Evolutionary conservation across 257 asterid species (phyloP).

Genomic region (Solanum pennellii): DNA sequence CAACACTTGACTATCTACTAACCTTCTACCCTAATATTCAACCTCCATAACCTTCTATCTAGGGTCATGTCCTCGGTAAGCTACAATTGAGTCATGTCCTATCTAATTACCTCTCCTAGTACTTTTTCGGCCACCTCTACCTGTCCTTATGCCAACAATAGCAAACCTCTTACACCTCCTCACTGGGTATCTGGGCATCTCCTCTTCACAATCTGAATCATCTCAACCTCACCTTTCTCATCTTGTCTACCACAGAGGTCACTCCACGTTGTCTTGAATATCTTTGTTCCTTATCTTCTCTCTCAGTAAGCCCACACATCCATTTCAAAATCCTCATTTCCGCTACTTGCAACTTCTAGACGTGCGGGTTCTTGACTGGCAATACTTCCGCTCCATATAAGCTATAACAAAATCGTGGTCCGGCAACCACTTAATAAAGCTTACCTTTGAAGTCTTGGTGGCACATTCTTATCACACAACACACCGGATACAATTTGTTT

Average conservation of each 20-base stretch:
- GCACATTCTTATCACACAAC: not conserved
- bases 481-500: not conserved
- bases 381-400: not conserved
- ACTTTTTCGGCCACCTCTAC: not conserved
- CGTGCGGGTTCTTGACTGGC: not conserved
- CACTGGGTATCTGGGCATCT: not conserved
- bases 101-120: not conserved
- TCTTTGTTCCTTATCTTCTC: not conserved
- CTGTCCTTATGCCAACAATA: not conserved
- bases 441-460: not conserved
- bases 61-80: not conserved
- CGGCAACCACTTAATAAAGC: not conserved
- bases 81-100: not conserved
- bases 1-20: not conserved
- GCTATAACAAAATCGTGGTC: not conserved
- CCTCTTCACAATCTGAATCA: not conserved
- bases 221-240: not conserved
- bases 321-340: not conserved
- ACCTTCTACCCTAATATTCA: not conserved
- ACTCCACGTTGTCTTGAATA: not conserved
- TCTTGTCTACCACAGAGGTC: not conserved
- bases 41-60: not conserved
- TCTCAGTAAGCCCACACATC: not conserved
- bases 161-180: not conserved
- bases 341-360: not conserved